These are phyloP conservation scores for Populus tomentosa DNA, from an alignment of 441 rosid genomes.

Conservation along the genomic window DNA sequence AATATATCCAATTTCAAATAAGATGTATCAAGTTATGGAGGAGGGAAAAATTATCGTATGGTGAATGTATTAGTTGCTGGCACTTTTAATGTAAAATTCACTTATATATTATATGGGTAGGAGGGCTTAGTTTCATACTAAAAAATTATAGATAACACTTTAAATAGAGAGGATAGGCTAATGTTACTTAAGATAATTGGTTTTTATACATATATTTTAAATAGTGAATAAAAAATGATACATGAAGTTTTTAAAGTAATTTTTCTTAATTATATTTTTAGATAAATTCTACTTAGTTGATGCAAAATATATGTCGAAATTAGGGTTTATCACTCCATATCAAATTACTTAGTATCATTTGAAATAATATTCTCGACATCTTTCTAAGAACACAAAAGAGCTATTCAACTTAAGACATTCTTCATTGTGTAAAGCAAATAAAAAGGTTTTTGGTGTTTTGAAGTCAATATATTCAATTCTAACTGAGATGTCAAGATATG, in stretches of 20 bases:
- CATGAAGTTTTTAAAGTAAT: too few species aligned
- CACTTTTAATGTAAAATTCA: not conserved
- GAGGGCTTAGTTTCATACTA: not conserved
- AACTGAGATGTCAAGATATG: not conserved
- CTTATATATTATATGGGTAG: not conserved
- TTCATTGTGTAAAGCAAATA: not conserved
- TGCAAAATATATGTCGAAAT: too few species aligned
- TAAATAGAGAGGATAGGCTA: not conserved
- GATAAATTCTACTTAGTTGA: too few species aligned
- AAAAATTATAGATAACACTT: not conserved
- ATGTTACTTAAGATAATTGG: not conserved
- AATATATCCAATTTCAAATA: not conserved
- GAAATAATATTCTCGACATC: too few species aligned
- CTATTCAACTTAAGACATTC: too few species aligned
- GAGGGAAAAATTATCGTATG: not conserved
- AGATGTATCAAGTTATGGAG: not conserved
- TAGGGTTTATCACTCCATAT: too few species aligned
- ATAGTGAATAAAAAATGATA: too few species aligned
- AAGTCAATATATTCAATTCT: not conserved
- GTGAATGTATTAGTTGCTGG: not conserved
- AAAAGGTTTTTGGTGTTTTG: not conserved
- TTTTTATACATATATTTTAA: not conserved
- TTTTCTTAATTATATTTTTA: too few species aligned
- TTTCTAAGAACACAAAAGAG: too few species aligned
- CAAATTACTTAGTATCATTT: too few species aligned